Evolutionary conservation across 495 filamentous ascomycete species (phyloP), one percentile per base, ranked within the genome.

Genomic region (Clohesyomyces aquaticus): DNA sequence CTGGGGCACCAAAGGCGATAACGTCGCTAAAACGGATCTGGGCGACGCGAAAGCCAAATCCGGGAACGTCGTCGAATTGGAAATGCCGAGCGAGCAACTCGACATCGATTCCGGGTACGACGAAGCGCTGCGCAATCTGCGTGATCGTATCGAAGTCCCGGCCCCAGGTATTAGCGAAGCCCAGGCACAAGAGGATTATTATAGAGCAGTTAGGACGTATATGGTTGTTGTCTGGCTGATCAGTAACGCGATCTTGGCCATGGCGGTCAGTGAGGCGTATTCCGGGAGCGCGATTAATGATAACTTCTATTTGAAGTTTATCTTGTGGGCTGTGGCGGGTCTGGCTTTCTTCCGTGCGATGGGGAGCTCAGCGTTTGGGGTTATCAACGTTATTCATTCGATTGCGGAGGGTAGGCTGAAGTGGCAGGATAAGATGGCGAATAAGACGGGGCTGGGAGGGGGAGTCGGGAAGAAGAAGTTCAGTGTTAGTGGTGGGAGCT

Each of bases 1-100:
- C 3, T 98, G 94, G 94, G 94, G 94, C 47, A 99, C 95, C 23
- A 99, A 99, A 75, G 95, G 95, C 58, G 95, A 99, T 79, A 99
- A 99, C 76, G 85, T 93, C 19, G 86, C 93, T 68, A 86, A 88
- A 72, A 95, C 87, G 43, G 95, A 99, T 73, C 85, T 99, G 1
- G 95, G 95, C 57, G 83, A 89, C 16, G 94, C 94, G 8, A 70
- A 67, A 35, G 80, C 87, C 9, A 88, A 88, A 62, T 83, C 80
- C 42, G 84, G 88, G 64, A 91, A 88, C 12, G 78, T 82, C 53
- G 90, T 94, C 61, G 88, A 91, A 69, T 77, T 99, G 12, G 95
- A 99, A 70, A 99, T 99, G 94, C 95, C 95, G 1, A 88, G 83
- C 0, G 95, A 98, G 73, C 95, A 99, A 75, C 86, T 99, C 10